Base-by-base conservation (phyloP, 345 rosid species). In the Arabis hirsuta region DNA sequence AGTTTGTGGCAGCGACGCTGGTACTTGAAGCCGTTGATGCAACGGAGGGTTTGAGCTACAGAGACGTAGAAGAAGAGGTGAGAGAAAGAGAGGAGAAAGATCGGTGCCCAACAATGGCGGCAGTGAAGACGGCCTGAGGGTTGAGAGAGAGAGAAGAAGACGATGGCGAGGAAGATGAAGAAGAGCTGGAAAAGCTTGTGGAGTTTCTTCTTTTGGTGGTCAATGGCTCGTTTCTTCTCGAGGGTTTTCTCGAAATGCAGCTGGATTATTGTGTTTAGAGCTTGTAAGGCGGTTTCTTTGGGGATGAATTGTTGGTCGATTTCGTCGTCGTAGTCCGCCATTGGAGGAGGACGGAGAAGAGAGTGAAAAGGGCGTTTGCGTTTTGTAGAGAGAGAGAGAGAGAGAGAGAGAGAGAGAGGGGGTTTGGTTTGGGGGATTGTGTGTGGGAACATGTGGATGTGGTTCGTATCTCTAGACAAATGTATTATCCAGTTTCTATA, bases 231-330 rank as follows among this genome's bases (percentile, higher is more conserved):
- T 59, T 91, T 95, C 64, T 91, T 95, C 77, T 95, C 99, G 0
- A 95, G 86, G 76, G 99, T 95, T 58, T 95, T 95, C 84, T 91
- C 99, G 64, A 95, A 95, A 32, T 95, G 99, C 81, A 91, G 97
- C 64, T 91, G 97, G 85, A 95, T 91, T 59, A 91, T 88, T 1
- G 96, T 88, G 93, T 91, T 95, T 4, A 95, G 65, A 3, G 97
- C 97, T 74, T 95, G 96, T 5, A 95, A 73, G 0, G 96, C 96
- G 1, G 99, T 89, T 73, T 95, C 99, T 74, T 84, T 91, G 0
- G 96, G 90, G 79, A 88, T 84, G 29, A 74, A 72, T 1, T 79
- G 79, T 31, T 82, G 87, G 7, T 83, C 73, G 4, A 69, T 81
- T 11, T 78, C 86, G 27, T 79, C 58, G 14, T 87, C 90, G 63